phyloP scores from a whole-genome alignment of 176 grass and related monocot genomes.

The Avena sativa region DNA sequence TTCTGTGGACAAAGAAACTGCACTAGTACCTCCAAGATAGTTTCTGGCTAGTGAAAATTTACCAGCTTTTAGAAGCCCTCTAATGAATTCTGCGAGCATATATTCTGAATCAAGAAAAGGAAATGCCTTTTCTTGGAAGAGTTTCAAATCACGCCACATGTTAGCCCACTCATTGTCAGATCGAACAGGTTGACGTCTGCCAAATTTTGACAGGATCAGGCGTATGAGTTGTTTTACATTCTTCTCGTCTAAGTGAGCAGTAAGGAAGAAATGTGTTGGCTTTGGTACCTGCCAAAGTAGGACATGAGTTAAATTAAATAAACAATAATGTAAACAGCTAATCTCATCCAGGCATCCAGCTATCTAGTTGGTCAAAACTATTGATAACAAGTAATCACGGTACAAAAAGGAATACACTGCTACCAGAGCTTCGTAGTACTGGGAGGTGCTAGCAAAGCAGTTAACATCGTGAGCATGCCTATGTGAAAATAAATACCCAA shows the following conservation, averaged over 20 bases:
- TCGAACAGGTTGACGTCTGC: conserved; percentile 80
- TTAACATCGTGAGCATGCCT: neutral
- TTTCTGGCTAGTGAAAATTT: conserved; percentile 98
- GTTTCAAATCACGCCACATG: conserved; percentile 90
- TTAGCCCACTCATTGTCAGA: conserved; percentile 94
- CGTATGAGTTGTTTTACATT: conserved; percentile 94
- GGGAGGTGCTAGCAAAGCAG: neutral
- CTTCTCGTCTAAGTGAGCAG: conserved; percentile 75
- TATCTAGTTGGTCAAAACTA: conserved; percentile 23
- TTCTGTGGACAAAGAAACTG: conserved; percentile 65
- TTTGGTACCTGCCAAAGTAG: conserved; percentile 78
- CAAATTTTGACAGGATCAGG: conserved; percentile 90
- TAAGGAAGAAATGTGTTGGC: conserved; percentile 75
- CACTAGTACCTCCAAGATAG: conserved; percentile 93
- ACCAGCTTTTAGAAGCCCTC: conserved; percentile 92
- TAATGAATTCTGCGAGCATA: conserved; percentile 92
- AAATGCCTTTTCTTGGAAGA: conserved; percentile 96
- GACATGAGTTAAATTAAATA: conserved; percentile 34
- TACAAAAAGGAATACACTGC: conserved; percentile 29
- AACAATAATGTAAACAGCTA: neutral
- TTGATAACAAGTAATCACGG: conserved; percentile 21
- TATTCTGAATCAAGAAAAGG: conserved; percentile 95
- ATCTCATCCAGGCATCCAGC: conserved; percentile 39
- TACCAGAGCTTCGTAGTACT: neutral
- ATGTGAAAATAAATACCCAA: conserved; percentile 37